Evolutionary conservation across 306 rosid species (phyloP), one percentile per base, ranked within the genome.

Genomic region (Cyclanthera cordifolia): DNA sequence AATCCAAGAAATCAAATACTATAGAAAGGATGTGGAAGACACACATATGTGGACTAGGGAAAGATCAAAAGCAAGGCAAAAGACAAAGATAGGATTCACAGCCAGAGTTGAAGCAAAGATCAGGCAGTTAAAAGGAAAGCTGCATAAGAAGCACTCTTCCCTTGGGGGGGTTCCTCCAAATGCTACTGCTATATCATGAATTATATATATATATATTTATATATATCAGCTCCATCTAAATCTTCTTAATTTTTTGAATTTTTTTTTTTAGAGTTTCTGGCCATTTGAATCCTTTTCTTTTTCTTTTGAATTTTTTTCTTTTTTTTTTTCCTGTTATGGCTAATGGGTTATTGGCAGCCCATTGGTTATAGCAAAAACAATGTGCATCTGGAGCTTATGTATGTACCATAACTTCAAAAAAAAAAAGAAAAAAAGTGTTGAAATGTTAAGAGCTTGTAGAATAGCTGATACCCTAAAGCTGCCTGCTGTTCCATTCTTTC

Each of bases 31-130:
- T 51, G 78, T 91, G 54, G 87, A 88, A 60, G 97, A 91, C 74
- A 80, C 77, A 57, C 86, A 73, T 77, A 91, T 91, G 97, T 91
- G 97, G 97, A 82, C 84, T 3, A 76, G 91, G 69, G 97, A 91
- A 73, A 67, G 89, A 1, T 91, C 95, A 7, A 91, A 86, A 49
- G 97, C 97, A 39, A 86, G 94, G 83, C 97, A 91, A 63, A 87
- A 85, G 47, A 90, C 99, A 16, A 82, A 94, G 89, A 90, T 94
- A 21, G 99, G 99, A 5, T 86, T 94, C 85, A 85, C 98, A 0
- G 98, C 98, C n/a, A 84, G 99, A 76, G 99, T 94, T 69, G 97
- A 94, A 71, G 99, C 96, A 14, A 90, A 77, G 75, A 90, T 94
- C 69, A 83, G 96, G 68, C 95, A 85, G 5, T 61, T 94, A 60